Percentiles rank a stretch among this genome's conserved stretches.
Evolutionary conservation across 2,329 filamentous ascomycete species (phyloP).

Genomic region (Diaporthe aspalathi): DNA sequence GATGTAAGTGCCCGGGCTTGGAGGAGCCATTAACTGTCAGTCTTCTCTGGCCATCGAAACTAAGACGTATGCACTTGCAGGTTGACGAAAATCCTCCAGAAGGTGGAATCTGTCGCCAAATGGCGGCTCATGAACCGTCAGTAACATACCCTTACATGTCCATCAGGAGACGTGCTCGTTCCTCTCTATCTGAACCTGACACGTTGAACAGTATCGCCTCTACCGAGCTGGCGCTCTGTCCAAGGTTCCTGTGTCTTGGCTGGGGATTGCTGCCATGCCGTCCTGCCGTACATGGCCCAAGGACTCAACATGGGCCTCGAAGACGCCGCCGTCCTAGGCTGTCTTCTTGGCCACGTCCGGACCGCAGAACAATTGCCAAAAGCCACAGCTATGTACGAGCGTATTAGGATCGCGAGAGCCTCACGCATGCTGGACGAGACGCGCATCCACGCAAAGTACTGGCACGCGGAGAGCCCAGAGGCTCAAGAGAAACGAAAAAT

Average conservation of each 20-base stretch:
- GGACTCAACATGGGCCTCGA: background rate
- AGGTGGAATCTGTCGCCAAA: background rate
- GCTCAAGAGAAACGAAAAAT: background rate
- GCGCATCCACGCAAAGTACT: background rate
- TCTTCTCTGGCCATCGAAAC: background rate
- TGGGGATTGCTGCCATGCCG: conserved; percentile 2
- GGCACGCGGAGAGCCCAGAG: background rate
- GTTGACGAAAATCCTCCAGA: background rate
- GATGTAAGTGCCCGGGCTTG: background rate
- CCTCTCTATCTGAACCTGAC: background rate
- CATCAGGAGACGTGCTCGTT: background rate
- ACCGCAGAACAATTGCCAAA: background rate
- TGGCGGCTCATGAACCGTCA: background rate
- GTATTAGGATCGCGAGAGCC: background rate
- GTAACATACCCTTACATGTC: background rate
- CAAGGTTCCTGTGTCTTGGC: background rate
- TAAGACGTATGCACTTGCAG: background rate
- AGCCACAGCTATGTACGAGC: background rate
- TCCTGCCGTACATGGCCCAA: conserved; percentile 2
- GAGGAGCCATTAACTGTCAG: background rate
- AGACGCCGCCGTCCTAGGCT: background rate
- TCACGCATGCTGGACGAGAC: background rate
- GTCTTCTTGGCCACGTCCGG: background rate
- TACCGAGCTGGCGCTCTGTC: background rate
- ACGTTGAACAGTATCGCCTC: background rate